Conservation (phyloP, 306 rosid genomes). For the Vigna mungo region DNA sequence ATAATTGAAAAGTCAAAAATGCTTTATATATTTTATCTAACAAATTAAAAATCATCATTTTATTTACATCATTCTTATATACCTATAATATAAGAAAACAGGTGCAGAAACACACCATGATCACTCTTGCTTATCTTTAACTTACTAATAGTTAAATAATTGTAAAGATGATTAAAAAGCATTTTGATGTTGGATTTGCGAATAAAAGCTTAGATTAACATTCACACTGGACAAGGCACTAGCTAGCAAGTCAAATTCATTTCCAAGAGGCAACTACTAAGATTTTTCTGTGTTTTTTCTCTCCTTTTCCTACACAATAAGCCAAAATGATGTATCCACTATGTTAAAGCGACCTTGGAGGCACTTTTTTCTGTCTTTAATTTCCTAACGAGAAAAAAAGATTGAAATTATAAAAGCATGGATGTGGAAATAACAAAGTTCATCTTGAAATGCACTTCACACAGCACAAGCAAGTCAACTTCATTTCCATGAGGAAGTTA, state of each 20-base stretch:
- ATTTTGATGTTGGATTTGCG: not conserved
- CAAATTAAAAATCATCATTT: not conserved
- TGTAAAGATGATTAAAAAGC: not conserved
- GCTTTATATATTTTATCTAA: not conserved
- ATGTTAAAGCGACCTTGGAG: constrained; percentile 16
- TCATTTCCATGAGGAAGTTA: constrained; percentile 14
- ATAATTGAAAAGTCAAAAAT: not conserved
- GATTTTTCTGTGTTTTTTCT: not conserved
- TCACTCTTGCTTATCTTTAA: not conserved
- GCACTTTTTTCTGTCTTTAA: not conserved
- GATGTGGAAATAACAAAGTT: constrained; percentile 12
- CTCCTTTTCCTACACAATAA: not conserved
- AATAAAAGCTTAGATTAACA: not conserved
- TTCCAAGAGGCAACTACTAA: not conserved
- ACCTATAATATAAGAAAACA: too few species aligned
- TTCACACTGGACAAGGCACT: not conserved
- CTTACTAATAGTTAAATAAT: not conserved
- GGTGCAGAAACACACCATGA: too few species aligned
- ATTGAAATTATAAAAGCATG: not conserved
- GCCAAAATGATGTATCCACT: constrained; percentile 25
- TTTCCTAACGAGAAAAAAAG: not conserved
- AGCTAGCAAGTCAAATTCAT: constrained; percentile 35
- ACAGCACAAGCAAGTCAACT: constrained; percentile 24
- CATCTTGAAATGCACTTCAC: not conserved
- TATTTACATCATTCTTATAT: too few species aligned